Conservation (phyloP, 306 rosid species). For the Amphicarpaea edgeworthii region DNA sequence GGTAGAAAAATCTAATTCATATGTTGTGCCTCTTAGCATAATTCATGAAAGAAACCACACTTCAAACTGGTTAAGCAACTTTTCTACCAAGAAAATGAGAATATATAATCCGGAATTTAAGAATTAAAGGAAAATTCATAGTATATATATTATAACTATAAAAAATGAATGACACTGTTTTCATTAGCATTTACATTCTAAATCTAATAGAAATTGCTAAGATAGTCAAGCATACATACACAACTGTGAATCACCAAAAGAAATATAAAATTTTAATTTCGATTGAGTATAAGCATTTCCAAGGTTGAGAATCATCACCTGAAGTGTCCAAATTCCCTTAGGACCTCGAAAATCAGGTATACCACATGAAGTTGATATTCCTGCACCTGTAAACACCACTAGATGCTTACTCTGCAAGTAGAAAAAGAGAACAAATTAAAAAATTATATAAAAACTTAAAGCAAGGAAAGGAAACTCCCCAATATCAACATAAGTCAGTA, state of each 20-base stretch:
- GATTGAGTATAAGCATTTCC: neutral
- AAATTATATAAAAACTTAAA: constrained; percentile 34
- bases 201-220: neutral
- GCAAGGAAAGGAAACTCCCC: constrained; percentile 26
- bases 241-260: constrained; percentile 15
- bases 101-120: too few species aligned
- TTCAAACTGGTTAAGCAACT: too few species aligned
- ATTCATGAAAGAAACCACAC: constrained; percentile 8
- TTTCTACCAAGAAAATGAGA: too few species aligned
- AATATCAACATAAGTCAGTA: constrained; percentile 39
- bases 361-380: constrained; percentile 98
- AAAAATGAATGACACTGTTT: neutral
- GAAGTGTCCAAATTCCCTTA: constrained; percentile 98
- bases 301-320: constrained; percentile 60
- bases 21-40: neutral
- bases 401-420: constrained; percentile 95
- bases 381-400: constrained; percentile 98
- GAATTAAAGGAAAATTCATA: too few species aligned
- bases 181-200: constrained; percentile 33
- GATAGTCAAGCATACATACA: constrained; percentile 28
- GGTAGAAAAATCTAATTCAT: constrained; percentile 17
- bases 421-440: constrained; percentile 44
- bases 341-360: constrained; percentile 99
- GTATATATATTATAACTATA: too few species aligned
- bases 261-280: constrained; percentile 13